These are phyloP conservation scores for Anthracocystis walkeri DNA, from an alignment of 1,284 basidiomycete genomes.

Conservation along the genomic window DNA sequence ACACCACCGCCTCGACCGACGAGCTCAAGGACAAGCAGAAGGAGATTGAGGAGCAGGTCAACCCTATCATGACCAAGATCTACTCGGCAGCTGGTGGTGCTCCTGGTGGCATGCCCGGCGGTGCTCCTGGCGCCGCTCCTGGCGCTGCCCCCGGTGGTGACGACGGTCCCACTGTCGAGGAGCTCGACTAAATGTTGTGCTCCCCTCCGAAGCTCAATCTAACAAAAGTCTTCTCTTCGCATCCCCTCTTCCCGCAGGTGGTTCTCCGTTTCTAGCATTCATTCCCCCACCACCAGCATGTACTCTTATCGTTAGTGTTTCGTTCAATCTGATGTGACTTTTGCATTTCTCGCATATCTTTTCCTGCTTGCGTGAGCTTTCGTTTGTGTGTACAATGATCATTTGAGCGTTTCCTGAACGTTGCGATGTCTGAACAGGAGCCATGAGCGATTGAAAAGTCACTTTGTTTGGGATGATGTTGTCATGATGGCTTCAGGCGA, in stretches of 20 bases:
- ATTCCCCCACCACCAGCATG: conserved; percentile 37
- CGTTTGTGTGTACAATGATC: too few relatives aligned
- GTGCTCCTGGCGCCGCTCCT: conserved; percentile 67
- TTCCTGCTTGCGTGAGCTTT: not conserved
- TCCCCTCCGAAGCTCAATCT: conserved; percentile 11
- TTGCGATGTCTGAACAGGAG: too few relatives aligned
- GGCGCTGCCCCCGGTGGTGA: conserved; percentile 70
- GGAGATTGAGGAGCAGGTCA: conserved; percentile 90
- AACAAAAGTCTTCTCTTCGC: conserved; percentile 7
- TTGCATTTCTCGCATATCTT: conserved; percentile 31
- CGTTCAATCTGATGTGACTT: conserved; percentile 44
- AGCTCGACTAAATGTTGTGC: conserved; percentile 75
- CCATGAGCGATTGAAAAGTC: too few relatives aligned
- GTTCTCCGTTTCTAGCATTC: conserved; percentile 29
- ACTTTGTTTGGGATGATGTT: too few relatives aligned
- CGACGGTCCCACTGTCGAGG: conserved; percentile 88
- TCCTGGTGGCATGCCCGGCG: conserved; percentile 74
- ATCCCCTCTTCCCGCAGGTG: conserved; percentile 20
- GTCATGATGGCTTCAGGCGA: too few relatives aligned
- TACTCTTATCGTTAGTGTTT: conserved; percentile 44
- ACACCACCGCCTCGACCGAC: conserved; percentile 91
- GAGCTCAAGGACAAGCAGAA: conserved; percentile 97
- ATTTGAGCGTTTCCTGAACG: not conserved
- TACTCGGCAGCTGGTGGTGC: conserved; percentile 77
- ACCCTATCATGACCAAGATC: conserved; percentile 94